Percentiles rank a stretch among this genome's conserved stretches.
Evolutionary conservation across 2,329 filamentous ascomycete genomes (phyloP).

Genomic region (Penicillium oxalicum): DNA sequence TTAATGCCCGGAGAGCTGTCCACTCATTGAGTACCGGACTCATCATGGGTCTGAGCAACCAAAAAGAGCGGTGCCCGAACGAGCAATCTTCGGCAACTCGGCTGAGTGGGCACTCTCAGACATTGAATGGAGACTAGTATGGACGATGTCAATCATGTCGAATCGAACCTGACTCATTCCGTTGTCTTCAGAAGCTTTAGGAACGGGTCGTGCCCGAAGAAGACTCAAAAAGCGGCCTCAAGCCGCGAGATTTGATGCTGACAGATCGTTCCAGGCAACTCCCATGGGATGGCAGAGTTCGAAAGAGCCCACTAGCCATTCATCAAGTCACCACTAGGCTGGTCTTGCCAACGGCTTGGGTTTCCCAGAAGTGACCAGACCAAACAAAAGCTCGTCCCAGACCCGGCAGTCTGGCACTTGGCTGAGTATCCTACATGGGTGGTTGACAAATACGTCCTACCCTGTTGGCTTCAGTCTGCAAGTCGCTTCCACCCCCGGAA

Average conservation of each 20-base stretch:
- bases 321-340: constrained; percentile 14
- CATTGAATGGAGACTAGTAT: no score
- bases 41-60: neutral
- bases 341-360: constrained; percentile 18
- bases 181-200: no score
- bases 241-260: constrained; percentile 8
- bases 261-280: constrained; percentile 3
- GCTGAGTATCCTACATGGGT: constrained; percentile 19
- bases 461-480: no score
- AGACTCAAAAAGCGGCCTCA: neutral
- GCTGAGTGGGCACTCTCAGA: no score
- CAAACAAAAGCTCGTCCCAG: constrained; percentile 12
- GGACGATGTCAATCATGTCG: no score
- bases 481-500: no score
- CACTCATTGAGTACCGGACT: no score
- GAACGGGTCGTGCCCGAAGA: no score
- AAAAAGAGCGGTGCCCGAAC: neutral
- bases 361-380: constrained; percentile 10
- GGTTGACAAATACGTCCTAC: neutral
- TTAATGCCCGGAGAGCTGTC: no score
- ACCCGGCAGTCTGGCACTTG: constrained; percentile 31
- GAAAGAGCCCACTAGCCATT: neutral
- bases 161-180: no score
- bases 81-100: no score
- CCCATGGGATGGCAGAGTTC: no score